Conservation (phyloP, 768 basidiomycete genomes). For the Trametes cinnabarina region DNA sequence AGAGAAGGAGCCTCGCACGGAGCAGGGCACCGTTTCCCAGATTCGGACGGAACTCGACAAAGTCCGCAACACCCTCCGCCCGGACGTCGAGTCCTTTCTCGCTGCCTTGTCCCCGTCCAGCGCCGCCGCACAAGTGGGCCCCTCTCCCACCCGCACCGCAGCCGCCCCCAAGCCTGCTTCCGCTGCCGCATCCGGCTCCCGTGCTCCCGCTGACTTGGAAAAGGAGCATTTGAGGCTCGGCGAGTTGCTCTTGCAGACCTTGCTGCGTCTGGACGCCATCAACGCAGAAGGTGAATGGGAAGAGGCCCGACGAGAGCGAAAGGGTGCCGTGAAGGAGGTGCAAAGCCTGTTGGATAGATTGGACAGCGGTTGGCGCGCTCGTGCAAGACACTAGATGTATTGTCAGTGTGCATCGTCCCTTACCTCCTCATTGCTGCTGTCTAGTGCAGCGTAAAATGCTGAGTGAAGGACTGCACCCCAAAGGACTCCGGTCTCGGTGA, state of each 20-base stretch:
- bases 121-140: not conserved
- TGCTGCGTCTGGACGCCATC: conserved; percentile 84
- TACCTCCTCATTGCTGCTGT: not conserved
- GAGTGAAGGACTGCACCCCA: too few species aligned
- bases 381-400: conserved; percentile 1
- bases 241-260: conserved; percentile 82
- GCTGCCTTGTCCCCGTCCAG: conserved; percentile 27
- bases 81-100: conserved; percentile 59
- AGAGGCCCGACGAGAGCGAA: conserved; percentile 75
- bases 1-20: conserved; percentile 36
- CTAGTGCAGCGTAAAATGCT: not conserved
- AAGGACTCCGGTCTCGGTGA: too few species aligned
- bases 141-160: conserved; percentile 14
- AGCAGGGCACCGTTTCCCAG: conserved; percentile 48
- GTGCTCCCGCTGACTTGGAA: conserved; percentile 28
- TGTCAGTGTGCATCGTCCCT: too few species aligned
- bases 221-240: conserved; percentile 59
- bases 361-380: conserved; percentile 62
- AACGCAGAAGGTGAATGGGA: conserved; percentile 72
- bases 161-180: conserved; percentile 20
- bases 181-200: conserved; percentile 17
- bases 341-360: conserved; percentile 79
- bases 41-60: conserved; percentile 54
- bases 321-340: conserved; percentile 82
- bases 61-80: conserved; percentile 53